Conservation (phyloP, 192 early-diverging fungal genomes). For the Coemansia sp. region DNA sequence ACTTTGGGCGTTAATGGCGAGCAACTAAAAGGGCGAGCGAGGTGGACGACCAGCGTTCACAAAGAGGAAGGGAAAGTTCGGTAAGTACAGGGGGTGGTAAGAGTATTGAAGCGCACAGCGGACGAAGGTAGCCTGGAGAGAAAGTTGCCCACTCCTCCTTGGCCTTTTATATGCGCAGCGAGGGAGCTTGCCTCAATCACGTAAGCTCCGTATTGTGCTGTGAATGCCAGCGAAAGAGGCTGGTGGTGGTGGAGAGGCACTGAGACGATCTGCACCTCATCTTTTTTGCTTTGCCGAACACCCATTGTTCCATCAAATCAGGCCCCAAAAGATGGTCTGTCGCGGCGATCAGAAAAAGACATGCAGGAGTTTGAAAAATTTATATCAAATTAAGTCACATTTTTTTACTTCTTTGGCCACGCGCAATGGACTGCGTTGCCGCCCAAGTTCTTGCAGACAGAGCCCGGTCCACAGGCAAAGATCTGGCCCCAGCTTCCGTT, state of each 20-base stretch:
- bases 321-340: neutral
- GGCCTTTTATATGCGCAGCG: slow-evolving; percentile 1
- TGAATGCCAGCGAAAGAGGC: neutral
- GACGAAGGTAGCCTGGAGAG: neutral
- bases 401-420: slow-evolving; percentile 3
- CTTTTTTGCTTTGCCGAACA: neutral
- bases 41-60: slow-evolving; percentile 3
- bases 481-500: neutral
- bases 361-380: neutral
- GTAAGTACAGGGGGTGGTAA: neutral
- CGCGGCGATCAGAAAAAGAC: neutral
- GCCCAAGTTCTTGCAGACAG: slow-evolving; percentile 1
- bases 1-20: neutral
- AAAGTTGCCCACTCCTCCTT: neutral
- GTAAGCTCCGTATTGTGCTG: slow-evolving; percentile 4
- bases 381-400: neutral
- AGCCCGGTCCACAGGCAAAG: slow-evolving; percentile 3
- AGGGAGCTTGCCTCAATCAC: neutral
- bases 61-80: neutral
- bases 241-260: no score
- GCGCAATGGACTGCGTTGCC: slow-evolving; percentile 14
- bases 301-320: neutral
- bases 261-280: neutral
- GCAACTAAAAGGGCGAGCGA: neutral
- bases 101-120: slow-evolving; percentile 4